Conservation (phyloP, 345 rosid species). For the Populus simonii region DNA sequence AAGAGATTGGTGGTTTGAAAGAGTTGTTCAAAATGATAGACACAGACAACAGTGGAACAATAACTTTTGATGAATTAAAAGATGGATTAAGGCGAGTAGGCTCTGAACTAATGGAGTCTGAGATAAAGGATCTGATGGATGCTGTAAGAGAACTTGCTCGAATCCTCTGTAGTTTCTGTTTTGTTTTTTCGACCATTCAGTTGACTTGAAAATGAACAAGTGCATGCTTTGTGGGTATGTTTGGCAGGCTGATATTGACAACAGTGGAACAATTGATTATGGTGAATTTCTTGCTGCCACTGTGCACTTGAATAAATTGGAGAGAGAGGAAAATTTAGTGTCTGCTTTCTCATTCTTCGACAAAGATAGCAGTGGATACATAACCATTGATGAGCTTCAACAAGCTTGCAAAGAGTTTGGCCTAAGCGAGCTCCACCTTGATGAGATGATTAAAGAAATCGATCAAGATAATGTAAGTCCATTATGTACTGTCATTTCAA, state of each 20-base stretch:
- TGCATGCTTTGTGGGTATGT: background rate
- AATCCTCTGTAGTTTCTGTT: background rate
- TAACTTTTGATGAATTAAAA: constrained; percentile 71
- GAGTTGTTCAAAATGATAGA: constrained; percentile 82
- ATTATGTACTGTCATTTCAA: background rate
- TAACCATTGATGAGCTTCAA: constrained; percentile 75
- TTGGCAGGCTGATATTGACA: constrained; percentile 77
- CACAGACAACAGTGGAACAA: constrained; percentile 68
- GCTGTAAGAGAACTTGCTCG: constrained; percentile 47
- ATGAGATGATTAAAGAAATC: constrained; percentile 75
- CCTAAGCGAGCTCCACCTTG: constrained; percentile 62
- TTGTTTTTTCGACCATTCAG: background rate
- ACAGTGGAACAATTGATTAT: constrained; percentile 71
- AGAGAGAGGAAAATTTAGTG: constrained; percentile 72
- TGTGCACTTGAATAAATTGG: constrained; percentile 69
- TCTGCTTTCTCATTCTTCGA: constrained; percentile 74
- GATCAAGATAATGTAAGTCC: constrained; percentile 75
- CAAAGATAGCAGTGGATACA: constrained; percentile 77
- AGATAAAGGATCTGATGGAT: constrained; percentile 66
- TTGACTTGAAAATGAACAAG: background rate
- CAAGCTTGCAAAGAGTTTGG: constrained; percentile 76
- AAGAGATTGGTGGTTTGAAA: constrained; percentile 75
- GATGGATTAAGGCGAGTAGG: constrained; percentile 59
- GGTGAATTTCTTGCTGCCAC: constrained; percentile 85
- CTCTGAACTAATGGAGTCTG: constrained; percentile 79